These are phyloP conservation scores for Microcyclosporella mali DNA, from an alignment of 2,329 filamentous ascomycete genomes.

Conservation along the genomic window DNA sequence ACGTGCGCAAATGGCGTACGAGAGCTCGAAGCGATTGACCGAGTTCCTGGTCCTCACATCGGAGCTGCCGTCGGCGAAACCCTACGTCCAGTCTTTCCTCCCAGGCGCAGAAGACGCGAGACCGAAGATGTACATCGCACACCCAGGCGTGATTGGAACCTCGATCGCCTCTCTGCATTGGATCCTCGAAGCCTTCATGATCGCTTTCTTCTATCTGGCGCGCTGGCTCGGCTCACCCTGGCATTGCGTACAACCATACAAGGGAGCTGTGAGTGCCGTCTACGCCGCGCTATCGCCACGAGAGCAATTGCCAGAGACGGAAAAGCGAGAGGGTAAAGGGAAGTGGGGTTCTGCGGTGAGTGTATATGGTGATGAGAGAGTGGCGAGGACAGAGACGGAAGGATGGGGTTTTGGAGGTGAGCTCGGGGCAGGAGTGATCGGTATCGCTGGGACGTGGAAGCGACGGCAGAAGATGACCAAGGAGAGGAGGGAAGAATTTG, in stretches of 20 bases:
- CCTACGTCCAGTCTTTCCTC: slow-evolving; percentile 55
- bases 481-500: slow-evolving; percentile 64
- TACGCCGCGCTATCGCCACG: slow-evolving; percentile 70
- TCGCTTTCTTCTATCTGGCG: slow-evolving; percentile 60
- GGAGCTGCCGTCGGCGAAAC: slow-evolving; percentile 56
- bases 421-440: slow-evolving; percentile 43
- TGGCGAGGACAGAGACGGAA: slow-evolving; percentile 74
- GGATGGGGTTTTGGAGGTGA: slow-evolving; percentile 69
- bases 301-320: slow-evolving; percentile 53
- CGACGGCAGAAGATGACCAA: slow-evolving; percentile 53
- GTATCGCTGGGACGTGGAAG: slow-evolving; percentile 51
- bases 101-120: slow-evolving; percentile 27
- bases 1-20: slow-evolving; percentile 61
- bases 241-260: slow-evolving; percentile 73
- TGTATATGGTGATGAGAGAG: slow-evolving; percentile 46
- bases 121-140: slow-evolving; percentile 70
- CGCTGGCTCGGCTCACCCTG: slow-evolving; percentile 80
- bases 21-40: slow-evolving; percentile 79
- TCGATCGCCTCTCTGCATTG: slow-evolving; percentile 69
- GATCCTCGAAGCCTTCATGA: slow-evolving; percentile 65
- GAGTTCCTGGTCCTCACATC: slow-evolving; percentile 75
- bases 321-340: slow-evolving; percentile 47
- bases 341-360: slow-evolving; percentile 84
- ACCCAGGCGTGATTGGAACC: slow-evolving; percentile 82
- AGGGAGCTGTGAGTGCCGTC: slow-evolving; percentile 66